phyloP scores from a whole-genome alignment of 164 flowering plant species.

The Hamamelis virginiana region DNA sequence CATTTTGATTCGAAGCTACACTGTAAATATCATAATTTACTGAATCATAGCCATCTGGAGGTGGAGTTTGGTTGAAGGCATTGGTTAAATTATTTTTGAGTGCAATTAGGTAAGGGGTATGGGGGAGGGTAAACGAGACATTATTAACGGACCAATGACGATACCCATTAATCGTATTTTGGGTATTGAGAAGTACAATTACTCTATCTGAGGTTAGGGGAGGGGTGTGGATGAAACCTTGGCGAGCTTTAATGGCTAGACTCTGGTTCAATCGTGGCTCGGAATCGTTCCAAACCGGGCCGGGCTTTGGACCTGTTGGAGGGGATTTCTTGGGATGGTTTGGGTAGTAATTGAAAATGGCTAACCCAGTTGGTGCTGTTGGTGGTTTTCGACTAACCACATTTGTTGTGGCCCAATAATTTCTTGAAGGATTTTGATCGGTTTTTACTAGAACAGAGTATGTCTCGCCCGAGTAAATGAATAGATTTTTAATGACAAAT shows the following conservation, averaged over 20 bases:
- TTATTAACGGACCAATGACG: slow-evolving; percentile 69
- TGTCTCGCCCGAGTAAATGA: slow-evolving; percentile 84
- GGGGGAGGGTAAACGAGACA: slow-evolving; percentile 63
- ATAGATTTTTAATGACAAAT: slow-evolving; percentile 54
- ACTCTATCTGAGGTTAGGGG: slow-evolving; percentile 53
- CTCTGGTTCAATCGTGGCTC: slow-evolving; percentile 42
- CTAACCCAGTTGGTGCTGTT: slow-evolving; percentile 54
- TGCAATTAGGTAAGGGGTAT: slow-evolving; percentile 72
- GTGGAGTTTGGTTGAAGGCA: slow-evolving; percentile 43
- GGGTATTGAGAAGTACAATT: slow-evolving; percentile 74
- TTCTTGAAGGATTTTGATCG: slow-evolving; percentile 65
- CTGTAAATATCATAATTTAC: slow-evolving; percentile 47
- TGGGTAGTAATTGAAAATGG: slow-evolving; percentile 73
- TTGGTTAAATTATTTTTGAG: slow-evolving; percentile 38
- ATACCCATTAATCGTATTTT: slow-evolving; percentile 52
- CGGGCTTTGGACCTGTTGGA: slow-evolving; percentile 42
- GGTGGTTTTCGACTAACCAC: slow-evolving; percentile 43
- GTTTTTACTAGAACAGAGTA: slow-evolving; percentile 73
- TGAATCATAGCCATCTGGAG: slow-evolving; percentile 52
- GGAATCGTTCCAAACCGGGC: slow-evolving; percentile 60
- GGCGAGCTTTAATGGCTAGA: slow-evolving; percentile 46
- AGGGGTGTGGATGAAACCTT: slow-evolving; percentile 41
- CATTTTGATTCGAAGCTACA: slow-evolving; percentile 35
- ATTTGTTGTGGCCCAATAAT: slow-evolving; percentile 61
- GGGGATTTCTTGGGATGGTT: slow-evolving; percentile 59